These are phyloP conservation scores for Collybia sp. DNA, from an alignment of 768 basidiomycete genomes.

Conservation along the genomic window DNA sequence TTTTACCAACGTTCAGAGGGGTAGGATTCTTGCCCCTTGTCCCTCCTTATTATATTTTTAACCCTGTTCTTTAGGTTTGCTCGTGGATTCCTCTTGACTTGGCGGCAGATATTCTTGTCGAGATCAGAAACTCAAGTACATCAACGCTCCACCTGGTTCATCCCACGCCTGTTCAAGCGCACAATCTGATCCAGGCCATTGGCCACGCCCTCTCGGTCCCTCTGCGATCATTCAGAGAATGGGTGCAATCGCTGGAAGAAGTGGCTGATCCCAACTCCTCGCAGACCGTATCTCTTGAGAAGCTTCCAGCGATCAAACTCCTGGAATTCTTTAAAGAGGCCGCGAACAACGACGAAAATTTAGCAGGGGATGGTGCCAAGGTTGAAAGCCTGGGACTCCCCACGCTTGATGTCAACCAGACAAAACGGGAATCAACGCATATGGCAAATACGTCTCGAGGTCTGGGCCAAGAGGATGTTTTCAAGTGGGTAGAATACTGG, in stretches of 20 bases:
- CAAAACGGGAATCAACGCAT: not conserved
- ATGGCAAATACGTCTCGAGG: not conserved
- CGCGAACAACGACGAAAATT: not conserved
- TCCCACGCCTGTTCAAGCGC: not conserved
- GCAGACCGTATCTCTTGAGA: not conserved
- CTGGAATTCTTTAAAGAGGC: not conserved
- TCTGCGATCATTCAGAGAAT: constrained; percentile 18
- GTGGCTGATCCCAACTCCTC: not conserved
- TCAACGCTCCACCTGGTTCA: constrained; percentile 16
- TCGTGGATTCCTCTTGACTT: constrained; percentile 20
- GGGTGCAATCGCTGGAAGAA: constrained; percentile 11
- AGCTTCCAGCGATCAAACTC: not conserved
- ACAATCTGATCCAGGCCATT: not conserved
- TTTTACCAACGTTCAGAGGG: not conserved
- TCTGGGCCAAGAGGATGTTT: constrained; percentile 5
- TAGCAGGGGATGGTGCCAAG: not conserved
- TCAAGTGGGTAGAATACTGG: constrained; percentile 12
- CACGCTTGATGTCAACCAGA: not conserved
- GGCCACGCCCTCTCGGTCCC: constrained; percentile 13
- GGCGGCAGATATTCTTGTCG: constrained; percentile 17
- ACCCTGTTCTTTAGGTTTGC: constrained; percentile 7
- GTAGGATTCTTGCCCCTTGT: not conserved
- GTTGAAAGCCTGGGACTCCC: not conserved
- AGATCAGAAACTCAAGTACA: constrained; percentile 10
- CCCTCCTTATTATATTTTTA: not conserved